phyloP scores from a whole-genome alignment of 2,329 filamentous ascomycete species.

The Diplocarpon rosae region DNA sequence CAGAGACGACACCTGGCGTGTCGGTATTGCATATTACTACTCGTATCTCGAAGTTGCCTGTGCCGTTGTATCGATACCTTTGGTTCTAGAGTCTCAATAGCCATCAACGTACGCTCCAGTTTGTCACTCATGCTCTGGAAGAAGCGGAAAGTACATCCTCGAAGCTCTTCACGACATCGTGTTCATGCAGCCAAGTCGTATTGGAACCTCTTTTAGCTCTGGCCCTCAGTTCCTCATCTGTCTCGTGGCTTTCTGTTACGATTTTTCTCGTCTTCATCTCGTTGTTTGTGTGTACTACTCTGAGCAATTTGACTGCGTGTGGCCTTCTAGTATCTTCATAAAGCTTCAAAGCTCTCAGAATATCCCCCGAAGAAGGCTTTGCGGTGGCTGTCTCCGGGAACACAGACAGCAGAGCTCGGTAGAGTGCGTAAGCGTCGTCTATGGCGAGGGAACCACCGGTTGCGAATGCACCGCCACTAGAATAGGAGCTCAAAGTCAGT shows the following conservation, averaged over 20 bases:
- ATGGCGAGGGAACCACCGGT: slow-evolving; percentile 31
- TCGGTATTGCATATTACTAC: too few species aligned
- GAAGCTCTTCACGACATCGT: slow-evolving; percentile 22
- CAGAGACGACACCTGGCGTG: too few species aligned
- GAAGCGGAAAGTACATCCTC: slow-evolving; percentile 7
- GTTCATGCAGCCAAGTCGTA: slow-evolving; percentile 22
- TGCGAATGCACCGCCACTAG: slow-evolving; percentile 30
- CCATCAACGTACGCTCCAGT: too few species aligned
- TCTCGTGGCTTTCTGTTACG: slow-evolving; percentile 12
- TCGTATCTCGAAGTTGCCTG: too few species aligned
- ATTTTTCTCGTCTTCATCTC: slow-evolving; percentile 12
- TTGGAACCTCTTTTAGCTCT: slow-evolving; percentile 45
- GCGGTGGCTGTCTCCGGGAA: slow-evolving; percentile 8
- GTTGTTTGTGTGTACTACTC: slow-evolving; percentile 11
- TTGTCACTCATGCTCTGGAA: not conserved
- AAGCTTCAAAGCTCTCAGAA: slow-evolving; percentile 22
- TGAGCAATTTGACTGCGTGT: slow-evolving; percentile 25
- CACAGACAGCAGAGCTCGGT: slow-evolving; percentile 12
- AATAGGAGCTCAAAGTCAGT: slow-evolving; percentile 18
- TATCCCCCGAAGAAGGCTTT: slow-evolving; percentile 10
- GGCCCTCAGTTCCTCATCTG: slow-evolving; percentile 23
- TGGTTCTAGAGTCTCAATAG: too few species aligned
- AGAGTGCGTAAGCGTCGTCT: slow-evolving; percentile 30
- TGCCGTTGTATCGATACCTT: too few species aligned
- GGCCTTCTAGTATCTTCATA: slow-evolving; percentile 29